These are phyloP conservation scores for Saksenaea vasiformis DNA, from an alignment of 371 early-diverging fungal species.

Conservation along the genomic window DNA sequence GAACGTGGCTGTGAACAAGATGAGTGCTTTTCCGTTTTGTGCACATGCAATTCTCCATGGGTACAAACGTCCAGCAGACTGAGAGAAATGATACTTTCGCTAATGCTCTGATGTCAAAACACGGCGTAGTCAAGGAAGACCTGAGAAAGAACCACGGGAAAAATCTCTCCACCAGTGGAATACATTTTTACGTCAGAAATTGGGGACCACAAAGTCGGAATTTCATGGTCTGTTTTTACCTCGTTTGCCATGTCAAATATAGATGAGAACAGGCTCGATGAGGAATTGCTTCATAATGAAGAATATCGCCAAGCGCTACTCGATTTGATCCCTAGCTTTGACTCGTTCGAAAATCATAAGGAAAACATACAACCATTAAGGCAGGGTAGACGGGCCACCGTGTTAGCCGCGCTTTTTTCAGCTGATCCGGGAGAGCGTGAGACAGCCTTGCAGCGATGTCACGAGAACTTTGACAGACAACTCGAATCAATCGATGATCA, in stretches of 20 bases:
- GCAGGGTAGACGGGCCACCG: conserved; percentile 67
- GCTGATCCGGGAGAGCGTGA: conserved; percentile 32
- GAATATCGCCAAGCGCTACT: conserved; percentile 17
- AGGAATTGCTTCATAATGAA: conserved; percentile 3
- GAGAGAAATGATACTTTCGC: too few relatives aligned
- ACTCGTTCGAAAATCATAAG: conserved; percentile 66
- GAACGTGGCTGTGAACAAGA: too few relatives aligned
- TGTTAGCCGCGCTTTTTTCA: conserved; percentile 44
- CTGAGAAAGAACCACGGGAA: too few relatives aligned
- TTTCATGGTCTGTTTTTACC: neutral
- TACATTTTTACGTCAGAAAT: neutral
- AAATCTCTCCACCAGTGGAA: too few relatives aligned
- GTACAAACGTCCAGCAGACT: too few relatives aligned
- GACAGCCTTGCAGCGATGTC: conserved; percentile 31
- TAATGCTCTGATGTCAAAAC: too few relatives aligned
- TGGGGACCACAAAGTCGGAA: too few relatives aligned
- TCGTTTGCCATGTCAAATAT: neutral
- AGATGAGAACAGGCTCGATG: neutral
- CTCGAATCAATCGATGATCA: conserved; percentile 49
- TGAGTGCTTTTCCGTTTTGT: too few relatives aligned
- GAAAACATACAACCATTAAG: conserved; percentile 80
- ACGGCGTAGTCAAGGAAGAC: too few relatives aligned
- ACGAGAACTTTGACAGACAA: conserved; percentile 46
- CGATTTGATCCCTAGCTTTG: conserved; percentile 34
- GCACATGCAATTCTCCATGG: too few relatives aligned